Base-by-base conservation (phyloP, 257 asterid genomes). In the Solanum phureja region DNA sequence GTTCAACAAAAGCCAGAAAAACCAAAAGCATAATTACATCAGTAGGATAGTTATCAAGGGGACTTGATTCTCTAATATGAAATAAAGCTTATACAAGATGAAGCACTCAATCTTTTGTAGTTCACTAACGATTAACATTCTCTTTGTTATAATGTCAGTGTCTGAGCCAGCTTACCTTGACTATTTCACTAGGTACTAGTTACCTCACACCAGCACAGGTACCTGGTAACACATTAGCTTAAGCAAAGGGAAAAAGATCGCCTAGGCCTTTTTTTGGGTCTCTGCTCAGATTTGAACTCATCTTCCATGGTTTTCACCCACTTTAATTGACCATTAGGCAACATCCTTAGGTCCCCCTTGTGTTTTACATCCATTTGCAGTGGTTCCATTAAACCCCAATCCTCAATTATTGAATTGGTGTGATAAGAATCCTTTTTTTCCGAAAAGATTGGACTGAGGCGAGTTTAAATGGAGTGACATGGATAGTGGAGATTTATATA, bases 371-470 rank as follows among this genome's bases (percentile, higher is more conserved):
- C 4, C 85, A 27, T 81, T 81, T 14, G 40, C 40, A 44, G 14
- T 46, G 10, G 27, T 81, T 44, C 18, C 85, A 46, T 29, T 49
- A 49, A 81, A 81, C 40, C 4, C 29, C 85, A 81, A 81, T 2
- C 18, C 29, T 46, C 68, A 46, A 0, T 49, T 18, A 46, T 49
- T 81, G 9, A 81, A 24, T 6, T 11, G 1, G 5, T 35, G 1
- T 35, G 82, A 74, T 74, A 79, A 3, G 37, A 77, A 77, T 56
- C 8, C 34, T 12, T 24, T 23, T 19, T 38, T 38, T 42, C 2
- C 1, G 0, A 19, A 23, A 40, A 76, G 49, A 4, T 40, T 14
- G n/a, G 35, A 76, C 2, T 0, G 2, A 23, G 18, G 2, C 11
- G 56, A 38, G 58, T 76, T 38, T n/a, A 76, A 75, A 76, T 40